Conservation (phyloP, 225 moss, liverwort and hornwort genomes). For the Marchantia paleacea region DNA sequence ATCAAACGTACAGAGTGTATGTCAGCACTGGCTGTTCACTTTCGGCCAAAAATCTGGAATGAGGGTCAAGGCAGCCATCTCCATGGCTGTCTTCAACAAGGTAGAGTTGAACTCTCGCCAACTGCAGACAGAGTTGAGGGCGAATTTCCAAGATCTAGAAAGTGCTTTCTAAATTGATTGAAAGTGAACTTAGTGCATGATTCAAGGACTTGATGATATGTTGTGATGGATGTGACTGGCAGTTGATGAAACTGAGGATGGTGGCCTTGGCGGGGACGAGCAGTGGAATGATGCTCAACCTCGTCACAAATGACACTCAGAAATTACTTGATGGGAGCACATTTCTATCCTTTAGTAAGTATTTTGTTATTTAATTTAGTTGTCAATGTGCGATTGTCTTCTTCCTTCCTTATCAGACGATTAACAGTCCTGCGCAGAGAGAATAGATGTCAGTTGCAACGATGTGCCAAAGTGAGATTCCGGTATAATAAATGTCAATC, state of each 20-base stretch:
- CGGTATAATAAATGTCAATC: too few relatives aligned
- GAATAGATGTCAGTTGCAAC: too few relatives aligned
- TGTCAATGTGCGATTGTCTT: too few relatives aligned
- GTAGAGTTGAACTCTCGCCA: slow-evolving; percentile 20
- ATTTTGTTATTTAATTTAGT: too few relatives aligned
- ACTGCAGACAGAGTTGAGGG: background rate
- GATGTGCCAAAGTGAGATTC: too few relatives aligned
- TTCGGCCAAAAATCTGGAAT: slow-evolving; percentile 60
- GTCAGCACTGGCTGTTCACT: slow-evolving; percentile 69
- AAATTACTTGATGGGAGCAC: slow-evolving; percentile 57
- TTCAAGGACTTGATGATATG: too few relatives aligned
- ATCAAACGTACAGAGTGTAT: slow-evolving; percentile 47
- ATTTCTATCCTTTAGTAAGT: slow-evolving; percentile 53
- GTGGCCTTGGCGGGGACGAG: slow-evolving; percentile 60
- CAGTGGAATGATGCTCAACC: slow-evolving; percentile 67
- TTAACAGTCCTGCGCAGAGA: too few relatives aligned
- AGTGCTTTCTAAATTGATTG: too few relatives aligned
- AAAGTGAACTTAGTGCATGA: too few relatives aligned
- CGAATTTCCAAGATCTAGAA: too few relatives aligned
- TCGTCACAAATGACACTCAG: slow-evolving; percentile 77
- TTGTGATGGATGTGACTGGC: slow-evolving; percentile 4
- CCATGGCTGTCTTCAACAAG: slow-evolving; percentile 90
- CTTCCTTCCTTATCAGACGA: too few relatives aligned
- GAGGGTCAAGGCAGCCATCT: slow-evolving; percentile 59
- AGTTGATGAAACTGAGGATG: slow-evolving; percentile 63